Evolutionary conservation across 116 monocot genomes (phyloP).

Genomic region (Trichopus zeylanicus): DNA sequence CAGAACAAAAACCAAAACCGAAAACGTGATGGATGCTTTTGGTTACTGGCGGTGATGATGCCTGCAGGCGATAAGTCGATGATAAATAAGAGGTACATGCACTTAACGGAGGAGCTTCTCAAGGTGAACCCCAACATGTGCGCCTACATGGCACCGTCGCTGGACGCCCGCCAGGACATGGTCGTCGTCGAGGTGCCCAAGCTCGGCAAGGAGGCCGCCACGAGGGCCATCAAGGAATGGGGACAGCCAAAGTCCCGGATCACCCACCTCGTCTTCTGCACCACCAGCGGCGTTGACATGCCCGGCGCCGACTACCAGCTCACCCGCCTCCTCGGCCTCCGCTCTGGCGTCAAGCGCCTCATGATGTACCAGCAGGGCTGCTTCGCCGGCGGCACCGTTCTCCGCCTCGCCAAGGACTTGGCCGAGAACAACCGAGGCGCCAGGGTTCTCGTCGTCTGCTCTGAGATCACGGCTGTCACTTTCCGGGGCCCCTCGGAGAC

Average conservation of each 20-base stretch:
- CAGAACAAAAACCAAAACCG: too few relatives aligned
- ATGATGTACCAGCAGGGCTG: constrained; percentile 53
- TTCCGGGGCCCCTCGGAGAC: constrained; percentile 31
- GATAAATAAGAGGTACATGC: too few relatives aligned
- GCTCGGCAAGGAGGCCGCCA: constrained; percentile 5
- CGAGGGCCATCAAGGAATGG: neutral
- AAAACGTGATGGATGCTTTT: too few relatives aligned
- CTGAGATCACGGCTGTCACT: too few relatives aligned
- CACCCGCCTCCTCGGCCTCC: constrained; percentile 43
- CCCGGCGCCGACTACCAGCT: constrained; percentile 9
- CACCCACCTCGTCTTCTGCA: too few relatives aligned
- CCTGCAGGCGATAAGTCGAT: too few relatives aligned
- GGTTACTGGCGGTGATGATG: too few relatives aligned
- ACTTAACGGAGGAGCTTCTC: constrained; percentile 11
- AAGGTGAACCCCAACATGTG: constrained; percentile 8
- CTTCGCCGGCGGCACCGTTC: too few relatives aligned
- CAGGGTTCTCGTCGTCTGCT: too few relatives aligned
- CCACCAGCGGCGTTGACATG: constrained; percentile 6
- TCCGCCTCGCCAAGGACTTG: constrained; percentile 46
- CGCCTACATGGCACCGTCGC: constrained; percentile 12
- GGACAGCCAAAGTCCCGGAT: too few relatives aligned
- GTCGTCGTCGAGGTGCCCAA: constrained; percentile 11
- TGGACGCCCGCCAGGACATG: constrained; percentile 14
- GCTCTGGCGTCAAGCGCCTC: constrained; percentile 30
- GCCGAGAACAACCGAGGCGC: too few relatives aligned